Base-by-base conservation (phyloP, 768 basidiomycete genomes). In the Agrocybe praecox region DNA sequence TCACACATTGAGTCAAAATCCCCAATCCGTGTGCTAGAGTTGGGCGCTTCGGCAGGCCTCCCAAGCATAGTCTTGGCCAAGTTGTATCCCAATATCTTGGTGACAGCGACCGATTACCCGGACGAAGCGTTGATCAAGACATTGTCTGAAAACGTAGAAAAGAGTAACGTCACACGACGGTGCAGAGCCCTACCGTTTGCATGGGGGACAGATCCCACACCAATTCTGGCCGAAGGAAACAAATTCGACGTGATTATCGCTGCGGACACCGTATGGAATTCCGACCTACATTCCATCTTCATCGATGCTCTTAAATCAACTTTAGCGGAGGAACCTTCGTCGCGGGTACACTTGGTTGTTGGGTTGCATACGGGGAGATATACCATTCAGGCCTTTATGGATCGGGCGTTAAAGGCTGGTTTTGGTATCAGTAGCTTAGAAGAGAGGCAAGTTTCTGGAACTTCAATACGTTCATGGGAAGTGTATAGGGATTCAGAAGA, bases 191-290 rank as follows among this genome's bases (percentile, higher is more conserved):
- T 83, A 14, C 78, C 89, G 1, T 83, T 86, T 62, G 83, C 78
- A 8, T 92, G 89, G 89, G 89, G 88, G 1, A 70, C 80, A 6
- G 82, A 85, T 61, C 64, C 80, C 9, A 62, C 75, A 0, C 23
- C 66, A 2, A 52, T 74, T 14, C 57, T 72, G n/a, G 14, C 49
- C 22, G 42, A 32, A 7, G 59, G 55, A 23, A 52, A 53, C 8
- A 68, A 65, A 15, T 88, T 89, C 66, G 89, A 92, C 63, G 57
- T 89, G 40, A 72, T 92, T 29, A 58, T 91, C 21, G 88, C 89
- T 0, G 86, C 90, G 12, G 91, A 92, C 65, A 91, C 89, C 26
- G 71, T 93, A 1, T 92, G 90, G 91, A 89, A 91, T 64, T 69
- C 86, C 3, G 83, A 84, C 21, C 60, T 80, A 2, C 90, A 92